Evolutionary conservation across 1,284 basidiomycete species (phyloP), one percentile per base, ranked within the genome.

Genomic region (Tylopilus sp.): DNA sequence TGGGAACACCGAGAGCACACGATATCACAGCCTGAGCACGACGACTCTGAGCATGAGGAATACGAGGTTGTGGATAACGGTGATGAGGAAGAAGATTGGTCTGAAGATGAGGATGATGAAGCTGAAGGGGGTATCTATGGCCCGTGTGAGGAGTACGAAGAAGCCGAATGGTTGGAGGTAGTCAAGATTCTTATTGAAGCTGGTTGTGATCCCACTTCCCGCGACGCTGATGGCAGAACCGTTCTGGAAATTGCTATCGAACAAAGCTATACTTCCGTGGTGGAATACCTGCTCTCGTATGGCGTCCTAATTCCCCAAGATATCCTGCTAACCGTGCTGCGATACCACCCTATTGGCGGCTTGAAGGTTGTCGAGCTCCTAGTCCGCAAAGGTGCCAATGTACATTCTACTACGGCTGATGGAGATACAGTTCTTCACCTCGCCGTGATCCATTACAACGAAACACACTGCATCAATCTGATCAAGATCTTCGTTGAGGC

Each of bases 121-220:
- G 18, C 4, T 16, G 16, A 41, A 18, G 39, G 18, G 6, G 18
- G 8, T 13, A 36, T 36, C 36, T 36, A 36, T 36, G 36, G 36
- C 36, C 36, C 36, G 36, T 36, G 39, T 7, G 39, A 41, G 18
- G 39, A 41, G 16, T 41, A 41, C 39, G 16, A 41, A 16, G 16
- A 41, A 41, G 39, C 18, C 16, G 39, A 41, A 16, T 18, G 39
- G 16, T 41, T 36, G 33, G 53, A 55, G 22, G 18, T 58, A 19
- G 13, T 63, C 13, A 54, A 59, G 29, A 47, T 19, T 16, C 47
- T 59, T 7, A 16, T 63, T 12, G n/a, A 58, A 47, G 47, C 47
- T 33, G 36, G 47, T 19, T 53, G 44, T 39, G 16, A 32, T 22
- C 55, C 55, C 15, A 29, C 6, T 7, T 12, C 36, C 44, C 6